phyloP scores from a whole-genome alignment of 2,329 filamentous ascomycete species.

The Hymenoscyphus scutula region DNA sequence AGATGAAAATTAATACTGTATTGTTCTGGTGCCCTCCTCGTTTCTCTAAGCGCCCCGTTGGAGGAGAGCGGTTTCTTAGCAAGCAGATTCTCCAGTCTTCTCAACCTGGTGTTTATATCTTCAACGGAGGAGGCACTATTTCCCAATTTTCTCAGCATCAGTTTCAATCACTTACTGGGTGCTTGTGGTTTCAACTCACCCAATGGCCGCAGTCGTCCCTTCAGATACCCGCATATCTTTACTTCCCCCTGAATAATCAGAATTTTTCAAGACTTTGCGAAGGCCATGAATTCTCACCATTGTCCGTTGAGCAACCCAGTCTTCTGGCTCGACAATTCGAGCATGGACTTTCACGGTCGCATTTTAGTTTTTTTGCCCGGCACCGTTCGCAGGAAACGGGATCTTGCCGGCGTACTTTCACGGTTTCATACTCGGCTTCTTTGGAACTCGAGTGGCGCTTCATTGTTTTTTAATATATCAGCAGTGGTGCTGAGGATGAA shows the following conservation, averaged over 20 bases:
- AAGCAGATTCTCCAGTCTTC: no score
- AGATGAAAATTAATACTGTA: no score
- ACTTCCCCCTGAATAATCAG: background rate
- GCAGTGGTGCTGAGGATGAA: background rate
- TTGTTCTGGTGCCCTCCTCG: no score
- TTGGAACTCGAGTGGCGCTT: background rate
- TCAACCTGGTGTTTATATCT: no score
- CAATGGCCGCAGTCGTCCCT: background rate
- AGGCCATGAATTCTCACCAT: background rate
- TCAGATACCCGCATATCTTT: background rate
- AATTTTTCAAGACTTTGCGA: background rate
- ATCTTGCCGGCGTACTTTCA: constrained; percentile 24
- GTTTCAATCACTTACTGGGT: background rate
- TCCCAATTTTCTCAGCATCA: background rate
- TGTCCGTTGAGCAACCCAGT: constrained; percentile 10
- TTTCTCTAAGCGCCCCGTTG: no score
- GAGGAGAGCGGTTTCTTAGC: no score
- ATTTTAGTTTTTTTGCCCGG: constrained; percentile 29
- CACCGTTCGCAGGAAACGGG: constrained; percentile 31
- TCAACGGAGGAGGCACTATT: no score
- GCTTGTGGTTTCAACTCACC: background rate
- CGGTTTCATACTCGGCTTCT: background rate
- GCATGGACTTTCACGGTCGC: constrained; percentile 29
- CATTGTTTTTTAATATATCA: background rate
- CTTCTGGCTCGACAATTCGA: constrained; percentile 28